Evolutionary conservation across 2,329 filamentous ascomycete genomes (phyloP), one percentile per base, ranked within the genome.

Genomic region (Ceratocystis cacaofunesta): DNA sequence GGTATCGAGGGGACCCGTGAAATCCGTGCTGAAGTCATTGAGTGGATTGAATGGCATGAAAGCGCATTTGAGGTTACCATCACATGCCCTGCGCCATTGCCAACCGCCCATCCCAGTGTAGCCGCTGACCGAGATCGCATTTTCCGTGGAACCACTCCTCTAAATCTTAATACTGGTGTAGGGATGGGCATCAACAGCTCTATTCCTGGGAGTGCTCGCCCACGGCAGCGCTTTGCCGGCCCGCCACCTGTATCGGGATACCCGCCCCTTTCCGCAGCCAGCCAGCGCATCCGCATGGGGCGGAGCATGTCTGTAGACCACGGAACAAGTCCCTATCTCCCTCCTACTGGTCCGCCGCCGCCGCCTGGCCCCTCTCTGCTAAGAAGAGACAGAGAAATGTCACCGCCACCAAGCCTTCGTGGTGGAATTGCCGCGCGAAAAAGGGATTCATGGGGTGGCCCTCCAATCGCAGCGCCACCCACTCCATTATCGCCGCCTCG

Each of bases 291-390:
- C 28, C 48, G 63, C 28, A 58, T 65, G 5, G 43, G 25, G 5
- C 66, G 66, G 19, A 67, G 66, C 15, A 63, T 65, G 63, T 67
- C 66, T 6, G 66, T 67, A 19, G 66, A 67, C n/a, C 63, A 67
- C 30, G 50, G 63, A 7, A 44, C 66, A 30, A 65, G 63, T 32
- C 66, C 66, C 5, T 67, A 65, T 50, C 15, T 52, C 1, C 66
- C 52, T 25, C 28, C 62, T n/a, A 3, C 44, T 28, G 61, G 41
- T 46, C 61, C 61, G 3, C 63, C 50, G 32, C 43, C 43, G 3
- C 7, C 41, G 2, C 12, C 36, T 8, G 41, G 61, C n/a, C 30
- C 43, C 8, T 57, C 28, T 44, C 63, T 44, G 2, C 15, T 15
- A 32, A 48, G 43, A 17, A 55, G 41, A 46, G 25, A 41, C 43